A percentile compares a stretch with the other conserved stretches of the same genome.
These are phyloP conservation scores for Lasiodiplodia citricola DNA, from an alignment of 2,329 filamentous ascomycete genomes.

Conservation along the genomic window DNA sequence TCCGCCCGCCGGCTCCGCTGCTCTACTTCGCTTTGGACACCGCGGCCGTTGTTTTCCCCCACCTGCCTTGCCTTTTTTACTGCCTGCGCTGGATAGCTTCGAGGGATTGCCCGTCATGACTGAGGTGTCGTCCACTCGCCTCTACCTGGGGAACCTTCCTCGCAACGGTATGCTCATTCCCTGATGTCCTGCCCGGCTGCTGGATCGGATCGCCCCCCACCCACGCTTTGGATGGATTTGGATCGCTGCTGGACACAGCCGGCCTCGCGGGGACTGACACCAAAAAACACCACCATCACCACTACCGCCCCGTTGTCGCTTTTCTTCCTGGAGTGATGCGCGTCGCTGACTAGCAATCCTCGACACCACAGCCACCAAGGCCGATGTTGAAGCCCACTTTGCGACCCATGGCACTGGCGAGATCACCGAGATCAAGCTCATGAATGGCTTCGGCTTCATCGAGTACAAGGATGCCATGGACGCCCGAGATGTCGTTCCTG, in stretches of 20 bases:
- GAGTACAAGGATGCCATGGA: slow-evolving; percentile 99
- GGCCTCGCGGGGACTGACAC: slow-evolving; percentile 15
- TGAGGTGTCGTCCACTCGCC: slow-evolving; percentile 91
- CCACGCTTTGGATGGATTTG: slow-evolving; percentile 28
- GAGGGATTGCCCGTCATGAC: slow-evolving; percentile 62
- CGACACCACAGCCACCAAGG: slow-evolving; percentile 79
- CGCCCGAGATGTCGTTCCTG: slow-evolving; percentile 96
- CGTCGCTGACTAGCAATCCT: slow-evolving; percentile 53
- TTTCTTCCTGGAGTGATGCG: slow-evolving; percentile 30
- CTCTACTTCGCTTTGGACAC: slow-evolving; percentile 23
- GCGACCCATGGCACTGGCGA: slow-evolving; percentile 94
- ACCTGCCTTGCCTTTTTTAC: background rate
- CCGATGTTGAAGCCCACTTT: slow-evolving; percentile 95
- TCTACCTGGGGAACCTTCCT: slow-evolving; percentile 97
- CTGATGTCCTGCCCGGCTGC: slow-evolving; percentile 22
- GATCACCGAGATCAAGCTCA: slow-evolving; percentile 98
- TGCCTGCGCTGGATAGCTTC: slow-evolving; percentile 25
- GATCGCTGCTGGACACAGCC: slow-evolving; percentile 28
- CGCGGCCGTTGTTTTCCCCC: slow-evolving; percentile 1
- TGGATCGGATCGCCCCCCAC: slow-evolving; percentile 23
- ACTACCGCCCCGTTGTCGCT: slow-evolving; percentile 21
- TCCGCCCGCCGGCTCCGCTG: slow-evolving; percentile 15
- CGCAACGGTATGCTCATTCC: slow-evolving; percentile 76
- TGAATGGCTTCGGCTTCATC: slow-evolving; percentile 99
- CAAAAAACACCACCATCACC: slow-evolving; percentile 11